Conservation (phyloP, 2,329 filamentous ascomycete species). For the Xylaria sp. region DNA sequence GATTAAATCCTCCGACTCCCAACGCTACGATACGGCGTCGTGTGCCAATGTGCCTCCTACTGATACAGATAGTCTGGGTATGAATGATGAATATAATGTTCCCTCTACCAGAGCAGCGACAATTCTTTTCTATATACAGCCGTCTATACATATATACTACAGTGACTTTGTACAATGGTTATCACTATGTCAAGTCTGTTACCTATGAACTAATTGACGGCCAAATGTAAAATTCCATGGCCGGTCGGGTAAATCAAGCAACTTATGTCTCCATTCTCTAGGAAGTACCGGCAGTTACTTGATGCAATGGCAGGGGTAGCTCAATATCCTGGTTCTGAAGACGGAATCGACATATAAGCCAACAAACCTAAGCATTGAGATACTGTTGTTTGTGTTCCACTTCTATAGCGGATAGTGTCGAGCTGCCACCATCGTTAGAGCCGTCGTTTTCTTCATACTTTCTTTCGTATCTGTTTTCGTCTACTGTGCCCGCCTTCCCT, state of each 20-base stretch:
- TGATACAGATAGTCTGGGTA: neutral
- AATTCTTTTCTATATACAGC: constrained; percentile 13
- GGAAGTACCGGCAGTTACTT: neutral
- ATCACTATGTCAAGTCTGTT: constrained; percentile 29
- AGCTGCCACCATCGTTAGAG: neutral
- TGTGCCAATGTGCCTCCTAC: neutral
- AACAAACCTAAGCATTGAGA: neutral
- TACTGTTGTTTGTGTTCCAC: neutral
- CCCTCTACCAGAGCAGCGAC: neutral
- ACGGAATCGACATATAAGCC: neutral
- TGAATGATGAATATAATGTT: neutral
- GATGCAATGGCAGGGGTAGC: neutral
- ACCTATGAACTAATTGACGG: constrained; percentile 9
- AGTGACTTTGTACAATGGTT: constrained; percentile 16
- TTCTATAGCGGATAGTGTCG: neutral
- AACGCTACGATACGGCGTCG: neutral
- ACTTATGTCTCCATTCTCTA: neutral
- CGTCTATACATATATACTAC: constrained; percentile 24
- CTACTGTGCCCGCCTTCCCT: neutral
- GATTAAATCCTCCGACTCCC: neutral
- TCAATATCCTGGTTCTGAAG: neutral
- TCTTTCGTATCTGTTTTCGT: neutral
- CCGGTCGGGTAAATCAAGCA: neutral
- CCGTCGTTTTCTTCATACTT: neutral
- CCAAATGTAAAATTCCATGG: constrained; percentile 7